These are phyloP conservation scores for Pilatotrama ljubarskyi DNA, from an alignment of 768 basidiomycete species.

Conservation along the genomic window DNA sequence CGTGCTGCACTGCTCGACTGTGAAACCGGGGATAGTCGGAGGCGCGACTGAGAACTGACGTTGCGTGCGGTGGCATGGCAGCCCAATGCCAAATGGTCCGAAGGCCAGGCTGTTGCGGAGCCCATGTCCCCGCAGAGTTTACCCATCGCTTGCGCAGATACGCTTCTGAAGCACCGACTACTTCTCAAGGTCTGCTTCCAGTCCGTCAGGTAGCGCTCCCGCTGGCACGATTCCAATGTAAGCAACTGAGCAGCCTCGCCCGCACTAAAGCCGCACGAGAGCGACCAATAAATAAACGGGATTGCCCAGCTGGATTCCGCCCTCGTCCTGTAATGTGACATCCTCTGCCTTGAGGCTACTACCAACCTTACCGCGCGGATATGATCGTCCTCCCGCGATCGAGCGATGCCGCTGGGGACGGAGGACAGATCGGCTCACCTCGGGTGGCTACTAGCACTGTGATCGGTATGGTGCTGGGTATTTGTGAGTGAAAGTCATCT, in stretches of 20 bases:
- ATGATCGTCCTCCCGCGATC: conserved; percentile 18
- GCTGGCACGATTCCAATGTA: not conserved
- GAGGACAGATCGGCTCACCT: conserved; percentile 11
- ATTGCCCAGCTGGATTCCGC: not conserved
- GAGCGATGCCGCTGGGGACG: not conserved
- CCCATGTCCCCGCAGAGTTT: no score
- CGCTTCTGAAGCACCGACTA: not conserved
- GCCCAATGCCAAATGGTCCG: no score
- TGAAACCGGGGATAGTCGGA: no score
- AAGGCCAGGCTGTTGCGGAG: no score
- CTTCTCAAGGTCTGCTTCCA: not conserved
- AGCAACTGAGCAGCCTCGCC: not conserved
- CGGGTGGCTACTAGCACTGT: conserved; percentile 20
- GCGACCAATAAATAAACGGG: not conserved
- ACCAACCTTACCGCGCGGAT: not conserved
- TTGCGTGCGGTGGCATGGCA: no score
- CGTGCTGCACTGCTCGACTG: no score
- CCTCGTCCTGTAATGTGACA: not conserved
- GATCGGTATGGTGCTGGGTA: conserved; percentile 22
- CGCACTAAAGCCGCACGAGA: conserved; percentile 7
- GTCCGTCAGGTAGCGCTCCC: not conserved
- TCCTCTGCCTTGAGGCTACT: not conserved
- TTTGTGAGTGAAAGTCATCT: conserved; percentile 12
- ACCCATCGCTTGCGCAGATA: not conserved
- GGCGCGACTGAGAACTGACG: no score